Evolutionary conservation across 257 asterid genomes (phyloP).

Genomic region (Scutellaria baicalensis): DNA sequence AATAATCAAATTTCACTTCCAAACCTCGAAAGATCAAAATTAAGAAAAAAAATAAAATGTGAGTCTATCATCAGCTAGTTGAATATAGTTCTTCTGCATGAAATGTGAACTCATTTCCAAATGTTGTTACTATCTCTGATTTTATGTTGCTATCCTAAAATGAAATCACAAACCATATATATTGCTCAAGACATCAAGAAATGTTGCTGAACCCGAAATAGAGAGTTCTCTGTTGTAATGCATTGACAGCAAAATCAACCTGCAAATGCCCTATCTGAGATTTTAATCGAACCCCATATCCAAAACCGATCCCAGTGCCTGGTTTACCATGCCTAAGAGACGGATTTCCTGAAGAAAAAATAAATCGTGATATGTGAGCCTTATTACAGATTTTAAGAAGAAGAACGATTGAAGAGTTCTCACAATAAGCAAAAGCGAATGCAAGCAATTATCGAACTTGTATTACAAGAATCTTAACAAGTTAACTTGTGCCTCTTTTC

Average conservation of each 20-base stretch:
- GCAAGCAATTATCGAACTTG: neutral
- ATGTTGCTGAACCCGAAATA: constrained; percentile 75
- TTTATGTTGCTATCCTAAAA: neutral
- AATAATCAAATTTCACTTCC: neutral
- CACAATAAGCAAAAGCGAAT: neutral
- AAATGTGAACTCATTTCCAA: constrained; percentile 12
- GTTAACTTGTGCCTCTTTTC: neutral
- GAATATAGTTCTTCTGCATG: neutral
- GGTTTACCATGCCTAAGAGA: constrained; percentile 89
- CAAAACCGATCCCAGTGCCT: constrained; percentile 72
- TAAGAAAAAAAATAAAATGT: neutral
- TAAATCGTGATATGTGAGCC: neutral
- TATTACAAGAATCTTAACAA: neutral
- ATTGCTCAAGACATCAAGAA: constrained; percentile 24
- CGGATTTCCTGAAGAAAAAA: constrained; percentile 71
- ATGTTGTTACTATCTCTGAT: neutral
- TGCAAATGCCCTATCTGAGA: constrained; percentile 77
- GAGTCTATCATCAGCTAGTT: neutral
- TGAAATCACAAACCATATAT: neutral
- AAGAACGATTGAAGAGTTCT: neutral
- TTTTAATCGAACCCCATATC: constrained; percentile 82
- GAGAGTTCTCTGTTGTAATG: constrained; percentile 64
- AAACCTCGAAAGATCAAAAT: neutral
- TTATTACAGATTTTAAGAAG: neutral
- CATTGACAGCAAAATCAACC: constrained; percentile 73